phyloP scores from a whole-genome alignment of 73 alveolate species.

The Paraurostyla sp. region DNA sequence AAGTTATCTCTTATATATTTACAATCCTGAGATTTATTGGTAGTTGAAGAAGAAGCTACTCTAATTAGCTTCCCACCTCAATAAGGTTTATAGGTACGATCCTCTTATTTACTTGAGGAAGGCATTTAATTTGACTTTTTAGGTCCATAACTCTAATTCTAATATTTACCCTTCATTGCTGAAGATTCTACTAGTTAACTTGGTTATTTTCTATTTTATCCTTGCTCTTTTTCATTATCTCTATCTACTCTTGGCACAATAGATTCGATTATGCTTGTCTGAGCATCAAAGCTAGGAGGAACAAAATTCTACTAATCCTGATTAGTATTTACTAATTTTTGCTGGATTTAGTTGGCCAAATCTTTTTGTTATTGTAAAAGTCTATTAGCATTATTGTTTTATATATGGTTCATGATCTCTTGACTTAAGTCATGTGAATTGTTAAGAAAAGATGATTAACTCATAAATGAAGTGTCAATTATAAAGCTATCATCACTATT shows the following conservation, averaged over 20 bases:
- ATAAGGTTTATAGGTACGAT: slow-evolving; percentile 2
- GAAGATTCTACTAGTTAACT: too few species aligned
- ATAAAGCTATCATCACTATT: not conserved
- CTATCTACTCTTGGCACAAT: too few species aligned
- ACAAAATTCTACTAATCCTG: too few species aligned
- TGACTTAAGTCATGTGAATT: not conserved
- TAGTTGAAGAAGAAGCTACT: too few species aligned
- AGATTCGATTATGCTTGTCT: too few species aligned
- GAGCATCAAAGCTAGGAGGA: too few species aligned
- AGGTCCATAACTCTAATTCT: not conserved
- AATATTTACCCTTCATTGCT: not conserved
- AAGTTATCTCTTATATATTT: too few species aligned
- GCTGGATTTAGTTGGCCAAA: not conserved
- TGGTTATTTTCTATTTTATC: too few species aligned
- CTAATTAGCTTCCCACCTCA: too few species aligned
- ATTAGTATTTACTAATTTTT: too few species aligned
- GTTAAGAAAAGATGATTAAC: not conserved
- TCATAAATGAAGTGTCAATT: not conserved
- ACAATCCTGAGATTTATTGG: too few species aligned
- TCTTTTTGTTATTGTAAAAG: not conserved
- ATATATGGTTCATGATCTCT: not conserved
- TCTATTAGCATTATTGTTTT: not conserved
- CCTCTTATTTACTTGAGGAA: not conserved
- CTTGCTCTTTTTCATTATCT: too few species aligned
- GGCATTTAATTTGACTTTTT: not conserved